These are phyloP conservation scores for Yamadazyma endophytica DNA, from an alignment of 805 yeast species.

Conservation along the genomic window DNA sequence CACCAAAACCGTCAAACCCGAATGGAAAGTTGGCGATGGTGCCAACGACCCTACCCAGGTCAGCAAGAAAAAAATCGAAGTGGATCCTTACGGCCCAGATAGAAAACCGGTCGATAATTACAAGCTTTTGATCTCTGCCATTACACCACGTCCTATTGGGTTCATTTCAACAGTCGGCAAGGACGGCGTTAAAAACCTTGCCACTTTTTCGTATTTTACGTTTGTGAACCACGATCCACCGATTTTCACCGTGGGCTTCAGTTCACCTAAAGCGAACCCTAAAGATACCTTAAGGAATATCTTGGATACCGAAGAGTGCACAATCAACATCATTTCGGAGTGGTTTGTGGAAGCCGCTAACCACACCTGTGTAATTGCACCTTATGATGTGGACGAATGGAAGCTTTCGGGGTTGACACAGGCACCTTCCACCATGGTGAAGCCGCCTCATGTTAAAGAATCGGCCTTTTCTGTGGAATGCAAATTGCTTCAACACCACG, in stretches of 20 bases:
- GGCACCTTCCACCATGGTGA: conserved; percentile 36
- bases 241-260: conserved; percentile 46
- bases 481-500: conserved; percentile 41
- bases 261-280: conserved; percentile 24
- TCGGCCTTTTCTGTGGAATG: conserved; percentile 52
- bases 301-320: conserved; percentile 49
- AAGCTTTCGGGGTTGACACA: conserved; percentile 49
- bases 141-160: conserved; percentile 58
- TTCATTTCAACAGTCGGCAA: conserved; percentile 44
- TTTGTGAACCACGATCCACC: conserved; percentile 53
- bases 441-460: conserved; percentile 43
- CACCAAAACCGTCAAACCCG: conserved; percentile 9
- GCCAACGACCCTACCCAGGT: conserved; percentile 37
- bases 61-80: conserved; percentile 41
- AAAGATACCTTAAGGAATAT: conserved; percentile 51
- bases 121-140: conserved; percentile 43
- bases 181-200: conserved; percentile 43
- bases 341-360: conserved; percentile 65
- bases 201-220: conserved; percentile 55
- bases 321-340: conserved; percentile 53
- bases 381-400: conserved; percentile 51
- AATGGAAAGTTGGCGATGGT: conserved; percentile 42
- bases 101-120: conserved; percentile 43
- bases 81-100: conserved; percentile 44
- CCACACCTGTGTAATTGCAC: conserved; percentile 42